phyloP scores from a whole-genome alignment of 345 rosid species.

The Gossypium herbaceum region DNA sequence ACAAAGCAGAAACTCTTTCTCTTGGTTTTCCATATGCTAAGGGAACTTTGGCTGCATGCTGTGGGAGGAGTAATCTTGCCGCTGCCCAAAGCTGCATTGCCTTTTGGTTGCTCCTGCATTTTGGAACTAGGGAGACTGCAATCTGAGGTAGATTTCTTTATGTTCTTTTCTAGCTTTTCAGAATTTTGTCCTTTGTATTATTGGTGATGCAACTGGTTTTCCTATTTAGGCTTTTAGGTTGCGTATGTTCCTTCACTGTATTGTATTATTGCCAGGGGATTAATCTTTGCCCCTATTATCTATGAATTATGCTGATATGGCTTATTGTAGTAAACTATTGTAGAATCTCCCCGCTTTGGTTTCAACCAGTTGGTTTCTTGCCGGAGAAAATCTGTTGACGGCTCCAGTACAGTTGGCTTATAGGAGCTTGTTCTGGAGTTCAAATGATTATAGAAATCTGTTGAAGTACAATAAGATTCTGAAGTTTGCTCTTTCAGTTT shows the following conservation, averaged over 20 bases:
- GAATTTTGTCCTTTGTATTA: background rate
- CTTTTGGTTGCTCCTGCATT: constrained; percentile 31
- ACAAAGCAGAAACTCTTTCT: constrained; percentile 21
- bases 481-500: constrained; percentile 2
- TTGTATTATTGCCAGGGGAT: constrained; percentile 12
- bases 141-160: constrained; percentile 34
- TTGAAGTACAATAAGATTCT: background rate
- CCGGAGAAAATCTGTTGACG: constrained; percentile 11
- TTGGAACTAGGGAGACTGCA: constrained; percentile 28
- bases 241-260: constrained; percentile 4
- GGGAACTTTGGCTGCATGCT: constrained; percentile 26
- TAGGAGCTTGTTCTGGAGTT: constrained; percentile 7
- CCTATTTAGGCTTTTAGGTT: constrained; percentile 8
- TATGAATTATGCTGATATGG: constrained; percentile 14
- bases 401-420: constrained; percentile 1
- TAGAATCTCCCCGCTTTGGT: constrained; percentile 16
- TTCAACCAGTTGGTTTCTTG: constrained; percentile 20
- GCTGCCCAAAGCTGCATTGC: constrained; percentile 28
- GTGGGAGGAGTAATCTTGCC: constrained; percentile 24
- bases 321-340: constrained; percentile 13
- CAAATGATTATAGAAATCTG: background rate
- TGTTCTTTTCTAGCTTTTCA: constrained; percentile 10
- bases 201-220: constrained; percentile 14
- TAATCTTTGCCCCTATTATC: constrained; percentile 10
- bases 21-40: constrained; percentile 19